These are phyloP conservation scores for Leccinum aurantiacum DNA, from an alignment of 768 basidiomycete genomes.

Conservation along the genomic window DNA sequence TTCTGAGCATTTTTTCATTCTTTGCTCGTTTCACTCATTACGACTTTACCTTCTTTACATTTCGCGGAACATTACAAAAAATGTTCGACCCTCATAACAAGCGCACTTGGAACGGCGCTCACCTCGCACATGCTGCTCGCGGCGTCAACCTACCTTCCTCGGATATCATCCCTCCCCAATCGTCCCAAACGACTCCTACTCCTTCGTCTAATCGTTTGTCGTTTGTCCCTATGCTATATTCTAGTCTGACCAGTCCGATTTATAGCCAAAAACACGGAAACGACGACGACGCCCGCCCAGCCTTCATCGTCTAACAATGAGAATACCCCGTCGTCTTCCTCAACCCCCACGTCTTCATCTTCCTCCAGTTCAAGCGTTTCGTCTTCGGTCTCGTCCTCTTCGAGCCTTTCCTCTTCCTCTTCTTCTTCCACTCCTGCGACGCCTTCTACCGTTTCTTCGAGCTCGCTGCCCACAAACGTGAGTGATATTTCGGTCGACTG, in stretches of 20 bases:
- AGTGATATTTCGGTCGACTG: constrained; percentile 7
- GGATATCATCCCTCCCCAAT: neutral
- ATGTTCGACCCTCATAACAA: constrained; percentile 22
- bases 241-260: constrained; percentile 1
- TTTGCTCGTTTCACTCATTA: constrained; percentile 26
- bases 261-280: constrained; percentile 4
- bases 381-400: constrained; percentile 6
- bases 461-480: constrained; percentile 15
- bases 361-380: constrained; percentile 6
- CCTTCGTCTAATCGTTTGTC: constrained; percentile 1
- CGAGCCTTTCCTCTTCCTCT: neutral
- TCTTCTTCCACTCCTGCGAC: constrained; percentile 7
- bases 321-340: constrained; percentile 16
- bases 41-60: constrained; percentile 3
- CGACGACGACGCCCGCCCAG: neutral
- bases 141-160: neutral
- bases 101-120: constrained; percentile 12
- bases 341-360: constrained; percentile 6
- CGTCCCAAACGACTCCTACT: neutral
- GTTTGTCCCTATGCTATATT: neutral
- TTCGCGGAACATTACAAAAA: neutral
- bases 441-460: constrained; percentile 8
- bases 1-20: neutral
- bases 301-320: neutral
- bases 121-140: constrained; percentile 14